Evolutionary conservation across 805 yeast genomes (phyloP).

Genomic region (Saturnispora bothae): DNA sequence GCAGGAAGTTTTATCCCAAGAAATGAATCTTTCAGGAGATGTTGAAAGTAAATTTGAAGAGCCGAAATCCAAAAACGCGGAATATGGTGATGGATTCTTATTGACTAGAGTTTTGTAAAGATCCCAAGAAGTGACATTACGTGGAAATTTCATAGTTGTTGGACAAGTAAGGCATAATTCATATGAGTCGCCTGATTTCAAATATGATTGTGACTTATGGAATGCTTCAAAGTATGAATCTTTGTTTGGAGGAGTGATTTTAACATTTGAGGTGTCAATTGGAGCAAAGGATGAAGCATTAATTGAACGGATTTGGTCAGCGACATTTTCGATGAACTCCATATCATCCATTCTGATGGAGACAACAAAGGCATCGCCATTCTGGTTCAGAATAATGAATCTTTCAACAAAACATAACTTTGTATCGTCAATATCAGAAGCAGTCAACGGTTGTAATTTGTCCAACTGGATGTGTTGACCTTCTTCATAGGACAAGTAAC

Average conservation of each 20-base stretch:
- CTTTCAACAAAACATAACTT: slow-evolving; percentile 64
- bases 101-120: slow-evolving; percentile 61
- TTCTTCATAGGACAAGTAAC: slow-evolving; percentile 81
- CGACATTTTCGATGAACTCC: slow-evolving; percentile 23
- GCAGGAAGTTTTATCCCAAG: slow-evolving; percentile 56
- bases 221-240: slow-evolving; percentile 46
- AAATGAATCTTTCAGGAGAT: slow-evolving; percentile 88
- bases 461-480: slow-evolving; percentile 40
- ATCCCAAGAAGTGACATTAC: slow-evolving; percentile 54
- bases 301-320: background rate
- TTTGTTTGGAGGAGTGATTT: slow-evolving; percentile 40
- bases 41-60: slow-evolving; percentile 65
- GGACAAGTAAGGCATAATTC: slow-evolving; percentile 84
- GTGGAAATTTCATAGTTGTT: slow-evolving; percentile 47
- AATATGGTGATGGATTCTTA: slow-evolving; percentile 87
- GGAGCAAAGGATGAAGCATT: background rate
- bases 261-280: slow-evolving; percentile 14
- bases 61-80: slow-evolving; percentile 64
- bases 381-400: slow-evolving; percentile 43
- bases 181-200: slow-evolving; percentile 80
- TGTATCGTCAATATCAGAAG: slow-evolving; percentile 51
- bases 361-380: slow-evolving; percentile 38
- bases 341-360: slow-evolving; percentile 36
- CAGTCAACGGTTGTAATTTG: slow-evolving; percentile 30
- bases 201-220: slow-evolving; percentile 49